Evolutionary conservation across 345 rosid genomes (phyloP), one percentile per base, ranked within the genome.

Genomic region (Hibiscus mutabilis): DNA sequence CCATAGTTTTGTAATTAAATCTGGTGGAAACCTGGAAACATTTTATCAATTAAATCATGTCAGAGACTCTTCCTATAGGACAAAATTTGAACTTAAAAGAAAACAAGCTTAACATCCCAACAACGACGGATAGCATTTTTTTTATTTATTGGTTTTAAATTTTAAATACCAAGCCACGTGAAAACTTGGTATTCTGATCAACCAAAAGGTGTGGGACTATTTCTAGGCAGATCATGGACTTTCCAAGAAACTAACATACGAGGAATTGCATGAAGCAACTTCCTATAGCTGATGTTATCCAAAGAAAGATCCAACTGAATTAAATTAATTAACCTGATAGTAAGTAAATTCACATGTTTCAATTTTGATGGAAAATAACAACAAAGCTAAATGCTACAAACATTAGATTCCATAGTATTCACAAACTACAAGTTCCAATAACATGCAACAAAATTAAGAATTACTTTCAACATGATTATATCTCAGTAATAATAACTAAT

Each of bases 151-250:
- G 19, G 53, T 44, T 66, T 66, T 25, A 66, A 46, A 27, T 44
- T 66, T 66, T 25, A 66, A 46, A 27, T 33, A 2, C 37, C 4
- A 24, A 49, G 70, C 24, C 40, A 66, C 24, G 5, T 16, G 15
- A 37, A 46, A 66, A 25, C 24, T 46, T 24, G 35, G 18, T 5
- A 3, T 66, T 25, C 31, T 18, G 1, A 27, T 66, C 14, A 24
- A 12, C 69, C 19, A 25, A 46, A 46, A 14, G n/a, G 37, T 1
- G 2, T 24, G 14, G 56, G 7, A 66, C 69, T 24, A 66, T 66
- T 66, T 65, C 24, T 44, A 8, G 21, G 69, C 25, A 66, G 37
- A 66, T 66, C 37, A 46, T 66, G 14, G 22, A 46, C 56, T 66
- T 66, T 56, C 57, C 40, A 67, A 49, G 70, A 67, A 47, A 49